Conservation (phyloP, 2,329 filamentous ascomycete species). For the Passalora sequoiae region DNA sequence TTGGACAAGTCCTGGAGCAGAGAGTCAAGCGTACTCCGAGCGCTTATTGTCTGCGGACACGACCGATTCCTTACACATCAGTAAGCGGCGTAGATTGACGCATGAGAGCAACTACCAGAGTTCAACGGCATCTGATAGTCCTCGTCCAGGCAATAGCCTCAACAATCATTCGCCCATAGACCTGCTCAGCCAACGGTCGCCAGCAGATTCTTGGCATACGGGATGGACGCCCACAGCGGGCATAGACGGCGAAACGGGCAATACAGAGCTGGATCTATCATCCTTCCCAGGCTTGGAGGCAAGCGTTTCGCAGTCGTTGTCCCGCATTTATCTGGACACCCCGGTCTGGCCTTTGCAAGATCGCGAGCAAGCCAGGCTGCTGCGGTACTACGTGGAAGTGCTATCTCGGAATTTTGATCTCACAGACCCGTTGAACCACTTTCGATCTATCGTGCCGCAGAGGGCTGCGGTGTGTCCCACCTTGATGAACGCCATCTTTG, state of each 20-base stretch:
- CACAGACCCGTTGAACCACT: conserved; percentile 41
- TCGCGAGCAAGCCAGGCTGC: conserved; percentile 29
- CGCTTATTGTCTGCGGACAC: not conserved
- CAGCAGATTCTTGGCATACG: conserved; percentile 21
- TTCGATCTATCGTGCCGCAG: conserved; percentile 51
- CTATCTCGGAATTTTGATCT: conserved; percentile 32
- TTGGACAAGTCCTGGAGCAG: not conserved
- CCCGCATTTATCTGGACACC: conserved; percentile 28
- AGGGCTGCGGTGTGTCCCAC: conserved; percentile 49
- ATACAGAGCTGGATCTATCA: conserved; percentile 10
- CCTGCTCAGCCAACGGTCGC: conserved; percentile 7
- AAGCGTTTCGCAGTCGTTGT: conserved; percentile 21
- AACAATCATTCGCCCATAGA: conserved; percentile 1
- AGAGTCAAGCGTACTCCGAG: conserved; percentile 8
- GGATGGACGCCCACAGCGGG: conserved; percentile 20
- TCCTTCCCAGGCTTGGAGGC: conserved; percentile 18
- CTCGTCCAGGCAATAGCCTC: conserved; percentile 3
- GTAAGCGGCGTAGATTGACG: conserved; percentile 19
- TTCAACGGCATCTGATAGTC: conserved; percentile 12
- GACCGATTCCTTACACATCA: conserved; percentile 2
- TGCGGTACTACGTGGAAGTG: conserved; percentile 32
- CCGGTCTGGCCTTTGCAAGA: conserved; percentile 29
- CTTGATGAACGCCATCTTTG: conserved; percentile 54
- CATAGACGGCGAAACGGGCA: conserved; percentile 10
- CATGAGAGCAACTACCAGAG: conserved; percentile 18